Base-by-base conservation (phyloP, 2,329 filamentous ascomycete species). In the Neoarthrinium moseri region DNA sequence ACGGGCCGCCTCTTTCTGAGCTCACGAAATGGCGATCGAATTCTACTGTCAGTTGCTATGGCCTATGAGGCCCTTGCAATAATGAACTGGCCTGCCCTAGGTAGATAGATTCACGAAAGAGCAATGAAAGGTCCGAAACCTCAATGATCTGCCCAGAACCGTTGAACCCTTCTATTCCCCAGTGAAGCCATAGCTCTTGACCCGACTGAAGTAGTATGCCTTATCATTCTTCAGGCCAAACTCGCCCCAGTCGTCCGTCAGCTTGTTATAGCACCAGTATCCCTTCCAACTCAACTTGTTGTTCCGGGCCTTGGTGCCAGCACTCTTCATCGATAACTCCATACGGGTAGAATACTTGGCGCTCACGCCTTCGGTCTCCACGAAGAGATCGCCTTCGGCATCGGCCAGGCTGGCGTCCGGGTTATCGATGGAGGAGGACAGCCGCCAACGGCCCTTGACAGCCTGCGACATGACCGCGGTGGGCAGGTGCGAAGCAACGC, bases 211-310 rank as follows among this genome's bases (percentile, higher is more conserved):
- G 59, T 84, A 81, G 58, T 80, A 87, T 0, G 83, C 74, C 63
- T 83, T 84, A 46, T 83, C 74, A 54, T 86, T 80, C 62, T 76
- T 78, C 30, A 83, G 65, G 12, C 68, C 65, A 66, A 97, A 97
- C 68, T 89, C 86, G 4, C 77, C 89, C 87, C 89, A 94, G 66
- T 96, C 91, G 63, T 95, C 91, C 6, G 90, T 95, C 59, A 95
- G 66, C 55, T 81, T 80, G 62, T 97, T 95, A 62, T 95, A 92
- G 69, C 86, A 92, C 81, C 89, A 95, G 63, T 91, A 96, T 1
- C 87, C 86, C 57, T 87, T 86, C 92, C 94, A 99, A 1, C 74
- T 71, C 41, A 99, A 69, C 68, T 95, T 96, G 51, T 92, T 96
- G 59, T 95, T 96, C 61, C 83, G 82, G 0, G 83, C 71, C 52